phyloP scores from a whole-genome alignment of 495 filamentous ascomycete genomes.

The Tirmania nivea region DNA sequence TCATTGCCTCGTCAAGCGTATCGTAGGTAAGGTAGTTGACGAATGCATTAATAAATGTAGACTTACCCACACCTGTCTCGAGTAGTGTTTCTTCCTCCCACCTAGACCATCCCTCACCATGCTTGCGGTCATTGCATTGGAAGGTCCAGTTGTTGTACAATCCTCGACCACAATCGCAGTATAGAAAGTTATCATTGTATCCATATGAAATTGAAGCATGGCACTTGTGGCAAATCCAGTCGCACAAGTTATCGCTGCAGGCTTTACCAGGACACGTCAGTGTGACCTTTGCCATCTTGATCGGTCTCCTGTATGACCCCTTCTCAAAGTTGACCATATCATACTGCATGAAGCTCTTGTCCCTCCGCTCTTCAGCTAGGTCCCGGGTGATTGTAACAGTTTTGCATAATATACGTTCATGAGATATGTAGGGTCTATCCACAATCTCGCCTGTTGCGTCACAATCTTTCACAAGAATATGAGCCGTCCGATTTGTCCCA shows the following conservation, averaged over 20 bases:
- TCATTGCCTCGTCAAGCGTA: slow-evolving; percentile 20
- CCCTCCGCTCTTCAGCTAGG: slow-evolving; percentile 9
- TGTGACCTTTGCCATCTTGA: slow-evolving; percentile 14
- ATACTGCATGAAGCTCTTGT: slow-evolving; percentile 13
- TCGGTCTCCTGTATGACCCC: slow-evolving; percentile 4
- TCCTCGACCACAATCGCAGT: slow-evolving; percentile 23
- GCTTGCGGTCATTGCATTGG: slow-evolving; percentile 16
- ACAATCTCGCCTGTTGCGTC: slow-evolving; percentile 4
- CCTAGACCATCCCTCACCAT: slow-evolving; percentile 5
- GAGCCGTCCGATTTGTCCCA: too few relatives aligned
- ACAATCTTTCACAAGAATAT: slow-evolving; percentile 14
- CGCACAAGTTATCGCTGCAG: slow-evolving; percentile 5
- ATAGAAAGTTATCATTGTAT: slow-evolving; percentile 17
- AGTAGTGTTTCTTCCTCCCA: slow-evolving; percentile 1
- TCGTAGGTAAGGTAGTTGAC: slow-evolving; percentile 24
- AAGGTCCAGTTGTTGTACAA: slow-evolving; percentile 13
- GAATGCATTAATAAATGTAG: slow-evolving; percentile 28
- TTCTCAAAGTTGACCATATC: slow-evolving; percentile 2
- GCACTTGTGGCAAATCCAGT: slow-evolving; percentile 22
- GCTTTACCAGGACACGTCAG: slow-evolving; percentile 17
- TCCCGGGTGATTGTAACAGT: slow-evolving; percentile 3
- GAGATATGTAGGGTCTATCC: slow-evolving; percentile 8
- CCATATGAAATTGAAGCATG: slow-evolving; percentile 18
- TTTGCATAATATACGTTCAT: slow-evolving; percentile 10
- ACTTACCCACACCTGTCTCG: slow-evolving; percentile 25